phyloP scores from a whole-genome alignment of 108 stramenopile species.

The Seminavis robusta region DNA sequence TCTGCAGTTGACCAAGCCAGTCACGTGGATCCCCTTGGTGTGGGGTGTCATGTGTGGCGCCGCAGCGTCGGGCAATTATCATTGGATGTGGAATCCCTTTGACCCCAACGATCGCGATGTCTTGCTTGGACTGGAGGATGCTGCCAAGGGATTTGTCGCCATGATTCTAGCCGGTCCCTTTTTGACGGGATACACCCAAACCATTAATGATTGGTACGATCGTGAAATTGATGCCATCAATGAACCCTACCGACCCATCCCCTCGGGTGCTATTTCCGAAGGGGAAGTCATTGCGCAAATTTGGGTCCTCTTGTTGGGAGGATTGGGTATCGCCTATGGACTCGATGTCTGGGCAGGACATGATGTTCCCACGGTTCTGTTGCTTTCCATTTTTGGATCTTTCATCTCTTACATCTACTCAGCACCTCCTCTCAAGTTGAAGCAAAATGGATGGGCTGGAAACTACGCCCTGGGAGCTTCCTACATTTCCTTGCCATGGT shows the following conservation, averaged over 20 bases:
- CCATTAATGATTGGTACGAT: conserved; percentile 99
- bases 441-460: conserved; percentile 96
- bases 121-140: conserved; percentile 74
- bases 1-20: conserved; percentile 86
- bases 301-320: conserved; percentile 88
- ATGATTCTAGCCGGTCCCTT: conserved; percentile 94
- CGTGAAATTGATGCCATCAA: conserved; percentile 98
- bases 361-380: conserved; percentile 79
- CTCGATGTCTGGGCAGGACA: conserved; percentile 93
- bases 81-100: conserved; percentile 97
- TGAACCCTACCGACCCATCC: conserved; percentile 96
- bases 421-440: conserved; percentile 93
- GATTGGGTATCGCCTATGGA: conserved; percentile 86
- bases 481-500: conserved; percentile 97
- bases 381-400: conserved; percentile 83
- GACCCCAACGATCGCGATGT: conserved; percentile 82
- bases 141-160: conserved; percentile 81
- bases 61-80: conserved; percentile 92
- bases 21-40: conserved; percentile 93
- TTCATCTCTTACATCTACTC: conserved; percentile 97
- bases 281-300: conserved; percentile 91
- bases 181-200: conserved; percentile 95
- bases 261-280: conserved; percentile 88
- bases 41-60: conserved; percentile 95
- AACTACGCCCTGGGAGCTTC: conserved; percentile 93